Evolutionary conservation across 306 rosid genomes (phyloP).

Genomic region (Rubus idaeus): DNA sequence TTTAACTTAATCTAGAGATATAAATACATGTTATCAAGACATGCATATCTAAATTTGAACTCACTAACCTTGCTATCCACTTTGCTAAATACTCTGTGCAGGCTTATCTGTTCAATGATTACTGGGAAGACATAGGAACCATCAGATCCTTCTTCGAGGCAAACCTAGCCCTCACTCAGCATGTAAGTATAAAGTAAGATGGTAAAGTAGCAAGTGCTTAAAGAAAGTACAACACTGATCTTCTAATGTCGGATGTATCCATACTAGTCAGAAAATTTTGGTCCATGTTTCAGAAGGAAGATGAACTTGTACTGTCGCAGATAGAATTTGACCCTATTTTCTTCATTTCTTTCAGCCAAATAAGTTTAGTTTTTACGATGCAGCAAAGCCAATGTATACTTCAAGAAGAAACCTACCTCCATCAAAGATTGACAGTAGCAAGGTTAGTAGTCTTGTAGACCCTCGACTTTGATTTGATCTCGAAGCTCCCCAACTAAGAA

Average conservation of each 20-base stretch:
- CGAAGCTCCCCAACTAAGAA: background rate
- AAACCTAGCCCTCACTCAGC: slow-evolving; percentile 89
- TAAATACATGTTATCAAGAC: background rate
- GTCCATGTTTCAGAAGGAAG: background rate
- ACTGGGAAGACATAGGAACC: slow-evolving; percentile 98
- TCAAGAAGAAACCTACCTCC: slow-evolving; percentile 98
- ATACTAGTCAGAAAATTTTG: too few species aligned
- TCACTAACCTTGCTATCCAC: background rate
- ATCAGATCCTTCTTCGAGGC: slow-evolving; percentile 95
- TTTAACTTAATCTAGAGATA: background rate
- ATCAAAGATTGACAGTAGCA: slow-evolving; percentile 76
- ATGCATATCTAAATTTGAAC: background rate
- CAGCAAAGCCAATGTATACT: slow-evolving; percentile 82
- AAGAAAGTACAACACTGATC: background rate
- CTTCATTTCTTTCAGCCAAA: slow-evolving; percentile 42
- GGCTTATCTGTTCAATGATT: slow-evolving; percentile 97
- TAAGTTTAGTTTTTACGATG: slow-evolving; percentile 80
- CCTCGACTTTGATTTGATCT: slow-evolving; percentile 10
- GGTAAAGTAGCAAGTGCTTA: background rate
- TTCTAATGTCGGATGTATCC: background rate
- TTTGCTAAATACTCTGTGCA: slow-evolving; percentile 29
- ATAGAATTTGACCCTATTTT: background rate
- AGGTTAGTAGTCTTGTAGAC: slow-evolving; percentile 46
- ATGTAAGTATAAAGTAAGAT: slow-evolving; percentile 48
- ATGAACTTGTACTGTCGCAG: background rate